These are phyloP conservation scores for Beta vulgaris DNA, from an alignment of 148 eudicot species.

Conservation along the genomic window DNA sequence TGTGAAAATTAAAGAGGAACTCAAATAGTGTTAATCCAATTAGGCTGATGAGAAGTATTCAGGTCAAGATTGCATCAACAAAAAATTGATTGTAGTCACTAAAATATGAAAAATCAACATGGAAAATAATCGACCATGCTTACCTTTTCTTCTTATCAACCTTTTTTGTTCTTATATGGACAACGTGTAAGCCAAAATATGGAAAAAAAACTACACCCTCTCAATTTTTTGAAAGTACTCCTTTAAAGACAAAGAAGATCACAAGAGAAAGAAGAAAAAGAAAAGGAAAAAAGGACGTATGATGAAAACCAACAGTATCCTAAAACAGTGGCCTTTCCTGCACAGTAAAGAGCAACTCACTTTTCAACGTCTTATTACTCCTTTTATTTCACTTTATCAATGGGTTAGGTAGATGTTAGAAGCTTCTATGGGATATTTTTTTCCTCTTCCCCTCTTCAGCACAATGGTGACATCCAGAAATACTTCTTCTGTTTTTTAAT, in stretches of 20 bases:
- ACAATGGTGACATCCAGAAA: too few relatives aligned
- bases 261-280: too few relatives aligned
- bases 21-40: too few relatives aligned
- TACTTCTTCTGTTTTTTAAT: too few relatives aligned
- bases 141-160: background rate
- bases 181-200: background rate
- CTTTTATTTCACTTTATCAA: slow-evolving; percentile 18
- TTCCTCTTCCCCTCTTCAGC: background rate
- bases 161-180: background rate
- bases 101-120: background rate
- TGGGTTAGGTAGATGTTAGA: slow-evolving; percentile 63
- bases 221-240: too few relatives aligned
- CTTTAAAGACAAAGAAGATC: slow-evolving; percentile 5
- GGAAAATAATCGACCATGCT: background rate
- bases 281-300: slow-evolving; percentile 6
- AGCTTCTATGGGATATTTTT: slow-evolving; percentile 39
- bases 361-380: slow-evolving; percentile 30
- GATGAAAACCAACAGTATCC: background rate
- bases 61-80: too few relatives aligned
- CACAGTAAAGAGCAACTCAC: slow-evolving; percentile 20
- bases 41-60: too few relatives aligned
- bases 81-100: background rate
- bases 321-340: slow-evolving; percentile 23
- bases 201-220: background rate
- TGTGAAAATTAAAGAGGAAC: too few relatives aligned